Evolutionary conservation across 1,139 yeast species (phyloP), one percentile per base, ranked within the genome.

Genomic region (Kurtzmaniella quercitrusa): DNA sequence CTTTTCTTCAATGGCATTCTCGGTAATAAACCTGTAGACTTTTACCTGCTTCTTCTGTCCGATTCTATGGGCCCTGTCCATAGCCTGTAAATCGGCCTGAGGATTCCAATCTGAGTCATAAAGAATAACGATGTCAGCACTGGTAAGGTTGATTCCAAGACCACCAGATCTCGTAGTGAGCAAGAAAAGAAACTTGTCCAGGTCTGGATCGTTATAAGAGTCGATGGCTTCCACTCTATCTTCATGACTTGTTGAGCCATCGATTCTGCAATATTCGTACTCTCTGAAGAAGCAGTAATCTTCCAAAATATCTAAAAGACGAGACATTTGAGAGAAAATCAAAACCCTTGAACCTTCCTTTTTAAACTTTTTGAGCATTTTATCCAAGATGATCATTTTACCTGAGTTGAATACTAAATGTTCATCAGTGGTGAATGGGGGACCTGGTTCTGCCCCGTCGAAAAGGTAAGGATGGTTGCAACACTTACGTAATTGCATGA

Each of bases 361-460:
- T 48, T 75, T 77, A 50, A 81, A 71, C 52, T 81, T 81, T 53
- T 76, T 79, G 57, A 85, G 66, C 49, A 85, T 60, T 55, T 80
- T 80, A 59, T 85, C 93, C 54, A 85, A 68, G 21, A 85, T 82
- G 41, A 82, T 73, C 82, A 85, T 77, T 57, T 85, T 85, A 46
- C 82, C 85, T 1, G 90, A 75, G 59, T 85, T 85, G 58, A 60
- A 83, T 25, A 85, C 81, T 56, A 85, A 73, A 64, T 85, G 94
- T 58, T 85, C 93, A 62, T 85, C 94, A 0, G 91, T 85, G 5
- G 93, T 85, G 54, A 70, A 85, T 17, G 94, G 93, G 21, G 94
- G 94, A 7, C 94, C 94, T 0, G 93, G 94, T 58, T 85, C 94
- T 1, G 93, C 93, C 21, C 94, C 93, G 60, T 85, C 94, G 56